These are phyloP conservation scores for Xylaria sp. DNA, from an alignment of 2,329 filamentous ascomycete species.

Conservation along the genomic window DNA sequence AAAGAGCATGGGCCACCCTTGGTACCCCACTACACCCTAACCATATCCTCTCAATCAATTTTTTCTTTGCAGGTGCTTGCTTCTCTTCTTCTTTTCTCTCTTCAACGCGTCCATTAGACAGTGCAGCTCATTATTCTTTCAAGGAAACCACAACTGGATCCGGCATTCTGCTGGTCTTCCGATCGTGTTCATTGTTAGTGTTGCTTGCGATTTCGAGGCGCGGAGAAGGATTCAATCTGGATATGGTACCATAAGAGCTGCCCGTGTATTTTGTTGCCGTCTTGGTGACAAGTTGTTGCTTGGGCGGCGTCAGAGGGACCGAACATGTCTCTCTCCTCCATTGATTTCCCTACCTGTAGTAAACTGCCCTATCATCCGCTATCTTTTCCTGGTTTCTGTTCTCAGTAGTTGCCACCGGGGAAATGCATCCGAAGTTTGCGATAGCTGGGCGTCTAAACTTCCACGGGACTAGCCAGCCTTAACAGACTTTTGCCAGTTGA, in stretches of 20 bases:
- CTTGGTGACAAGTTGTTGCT: slow-evolving; percentile 64
- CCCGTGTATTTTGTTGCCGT: slow-evolving; percentile 66
- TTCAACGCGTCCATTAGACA: slow-evolving; percentile 85
- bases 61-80: slow-evolving; percentile 36
- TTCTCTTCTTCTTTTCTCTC: slow-evolving; percentile 54
- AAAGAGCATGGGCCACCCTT: slow-evolving; percentile 30
- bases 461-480: background rate
- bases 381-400: background rate
- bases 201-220: slow-evolving; percentile 62
- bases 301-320: slow-evolving; percentile 87
- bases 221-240: slow-evolving; percentile 57
- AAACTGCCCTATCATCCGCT: background rate
- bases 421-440: background rate
- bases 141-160: slow-evolving; percentile 60
- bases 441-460: background rate
- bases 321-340: slow-evolving; percentile 62
- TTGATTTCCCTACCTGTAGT: background rate
- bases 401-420: too few relatives aligned
- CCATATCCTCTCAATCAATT: slow-evolving; percentile 39
- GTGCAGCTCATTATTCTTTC: slow-evolving; percentile 76
- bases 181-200: slow-evolving; percentile 68
- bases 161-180: slow-evolving; percentile 76
- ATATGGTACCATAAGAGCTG: slow-evolving; percentile 77
- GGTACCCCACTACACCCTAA: slow-evolving; percentile 27
- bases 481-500: background rate